These are phyloP conservation scores for Funneliformis geosporum DNA, from an alignment of 192 early-diverging fungal genomes.

Conservation along the genomic window DNA sequence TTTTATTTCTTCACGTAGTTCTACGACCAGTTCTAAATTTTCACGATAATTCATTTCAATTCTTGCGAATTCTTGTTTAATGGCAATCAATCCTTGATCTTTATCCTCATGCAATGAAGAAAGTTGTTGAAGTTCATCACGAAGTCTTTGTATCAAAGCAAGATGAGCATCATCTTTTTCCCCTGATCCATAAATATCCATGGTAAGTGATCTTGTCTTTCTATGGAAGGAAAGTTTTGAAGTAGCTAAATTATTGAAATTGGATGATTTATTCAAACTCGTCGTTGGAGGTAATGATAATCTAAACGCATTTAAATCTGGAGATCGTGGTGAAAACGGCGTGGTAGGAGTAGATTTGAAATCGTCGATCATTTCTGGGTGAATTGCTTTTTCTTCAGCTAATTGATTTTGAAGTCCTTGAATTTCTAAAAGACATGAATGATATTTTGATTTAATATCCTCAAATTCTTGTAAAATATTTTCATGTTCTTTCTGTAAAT, in stretches of 20 bases:
- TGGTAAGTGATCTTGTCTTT: slow-evolving; percentile 18
- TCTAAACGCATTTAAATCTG: neutral
- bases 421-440: slow-evolving; percentile 27
- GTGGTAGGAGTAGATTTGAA: neutral
- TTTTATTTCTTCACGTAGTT: slow-evolving; percentile 28
- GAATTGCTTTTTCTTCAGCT: neutral
- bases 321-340: neutral
- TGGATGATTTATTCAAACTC: neutral
- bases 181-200: slow-evolving; percentile 11
- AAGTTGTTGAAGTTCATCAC: slow-evolving; percentile 30
- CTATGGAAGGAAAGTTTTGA: neutral
- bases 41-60: slow-evolving; percentile 29
- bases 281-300: neutral
- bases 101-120: slow-evolving; percentile 28
- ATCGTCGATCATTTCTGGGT: neutral
- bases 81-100: slow-evolving; percentile 16
- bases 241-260: neutral
- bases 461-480: neutral
- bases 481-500: slow-evolving; percentile 25
- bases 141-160: slow-evolving; percentile 15
- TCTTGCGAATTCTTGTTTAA: slow-evolving; percentile 29
- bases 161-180: neutral
- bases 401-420: slow-evolving; percentile 8
- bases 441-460: slow-evolving; percentile 28
- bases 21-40: slow-evolving; percentile 29